These are phyloP conservation scores for Lathyrus aphaca DNA, from an alignment of 306 rosid species.

Conservation along the genomic window DNA sequence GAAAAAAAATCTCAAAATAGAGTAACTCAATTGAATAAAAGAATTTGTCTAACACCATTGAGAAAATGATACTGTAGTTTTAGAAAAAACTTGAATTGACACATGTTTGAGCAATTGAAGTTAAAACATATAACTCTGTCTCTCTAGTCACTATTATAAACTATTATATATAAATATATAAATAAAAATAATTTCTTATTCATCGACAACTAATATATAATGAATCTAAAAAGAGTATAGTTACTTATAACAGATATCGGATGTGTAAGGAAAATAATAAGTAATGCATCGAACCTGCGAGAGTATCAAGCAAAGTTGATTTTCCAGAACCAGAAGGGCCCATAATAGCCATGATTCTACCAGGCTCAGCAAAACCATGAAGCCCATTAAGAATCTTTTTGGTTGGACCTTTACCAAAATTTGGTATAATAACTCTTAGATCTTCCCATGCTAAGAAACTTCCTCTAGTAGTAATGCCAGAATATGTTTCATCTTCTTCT, in stretches of 20 bases:
- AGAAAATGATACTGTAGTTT: too few species aligned
- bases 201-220: too few species aligned
- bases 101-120: constrained; percentile 1
- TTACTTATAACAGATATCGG: too few species aligned
- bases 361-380: constrained; percentile 82
- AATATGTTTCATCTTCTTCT: constrained; percentile 1
- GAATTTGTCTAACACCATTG: not conserved
- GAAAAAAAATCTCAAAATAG: not conserved
- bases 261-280: not conserved
- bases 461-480: constrained; percentile 61
- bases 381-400: constrained; percentile 78
- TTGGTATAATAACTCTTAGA: constrained; percentile 69
- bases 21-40: not conserved
- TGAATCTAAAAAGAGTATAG: not conserved
- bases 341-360: constrained; percentile 87
- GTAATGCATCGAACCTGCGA: constrained; percentile 51
- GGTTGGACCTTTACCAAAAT: constrained; percentile 74
- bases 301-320: constrained; percentile 81
- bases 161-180: too few species aligned
- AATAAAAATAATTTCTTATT: too few species aligned
- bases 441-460: constrained; percentile 89
- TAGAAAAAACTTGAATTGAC: too few species aligned
- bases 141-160: too few species aligned
- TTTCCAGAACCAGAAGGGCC: constrained; percentile 96
- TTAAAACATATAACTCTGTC: not conserved